These are phyloP conservation scores for Hericium rajendrae DNA, from an alignment of 768 basidiomycete genomes.

Conservation along the genomic window DNA sequence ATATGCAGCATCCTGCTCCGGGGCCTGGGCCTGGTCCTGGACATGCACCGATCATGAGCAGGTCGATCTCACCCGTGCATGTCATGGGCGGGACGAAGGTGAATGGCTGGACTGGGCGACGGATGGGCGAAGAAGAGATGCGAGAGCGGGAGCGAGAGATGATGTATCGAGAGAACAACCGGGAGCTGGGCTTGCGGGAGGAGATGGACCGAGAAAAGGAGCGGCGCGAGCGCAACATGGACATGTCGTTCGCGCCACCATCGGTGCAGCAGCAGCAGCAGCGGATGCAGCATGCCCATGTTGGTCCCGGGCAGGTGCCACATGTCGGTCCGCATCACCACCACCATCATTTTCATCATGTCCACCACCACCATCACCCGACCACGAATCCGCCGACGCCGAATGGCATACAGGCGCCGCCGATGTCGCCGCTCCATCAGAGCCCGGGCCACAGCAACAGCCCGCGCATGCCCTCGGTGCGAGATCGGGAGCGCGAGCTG, in stretches of 20 bases:
- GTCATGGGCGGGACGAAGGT: background rate
- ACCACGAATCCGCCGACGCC: slow-evolving; percentile 9
- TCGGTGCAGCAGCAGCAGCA: slow-evolving; percentile 14
- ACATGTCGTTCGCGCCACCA: slow-evolving; percentile 13
- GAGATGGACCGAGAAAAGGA: slow-evolving; percentile 14
- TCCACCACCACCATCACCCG: slow-evolving; percentile 25
- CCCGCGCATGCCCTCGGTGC: slow-evolving; percentile 4
- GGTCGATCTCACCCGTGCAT: background rate
- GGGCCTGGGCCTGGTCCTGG: background rate
- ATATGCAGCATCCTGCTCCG: background rate
- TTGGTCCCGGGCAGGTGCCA: slow-evolving; percentile 9
- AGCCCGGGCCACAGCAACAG: background rate
- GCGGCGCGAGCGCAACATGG: slow-evolving; percentile 18
- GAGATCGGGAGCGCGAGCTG: slow-evolving; percentile 5
- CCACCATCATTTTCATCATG: slow-evolving; percentile 24
- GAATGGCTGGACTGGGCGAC: slow-evolving; percentile 6
- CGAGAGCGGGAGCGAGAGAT: slow-evolving; percentile 6
- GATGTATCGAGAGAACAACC: slow-evolving; percentile 11
- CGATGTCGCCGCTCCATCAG: slow-evolving; percentile 14
- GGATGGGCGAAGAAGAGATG: background rate
- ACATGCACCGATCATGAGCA: background rate
- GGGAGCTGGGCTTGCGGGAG: slow-evolving; percentile 11
- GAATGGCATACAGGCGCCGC: slow-evolving; percentile 4
- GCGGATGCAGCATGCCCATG: slow-evolving; percentile 10
- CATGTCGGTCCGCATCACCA: slow-evolving; percentile 19